A percentile compares a stretch with the other conserved stretches of the same genome.
phyloP scores from a whole-genome alignment of 148 eudicot species.

The Dianthus caryophyllus region DNA sequence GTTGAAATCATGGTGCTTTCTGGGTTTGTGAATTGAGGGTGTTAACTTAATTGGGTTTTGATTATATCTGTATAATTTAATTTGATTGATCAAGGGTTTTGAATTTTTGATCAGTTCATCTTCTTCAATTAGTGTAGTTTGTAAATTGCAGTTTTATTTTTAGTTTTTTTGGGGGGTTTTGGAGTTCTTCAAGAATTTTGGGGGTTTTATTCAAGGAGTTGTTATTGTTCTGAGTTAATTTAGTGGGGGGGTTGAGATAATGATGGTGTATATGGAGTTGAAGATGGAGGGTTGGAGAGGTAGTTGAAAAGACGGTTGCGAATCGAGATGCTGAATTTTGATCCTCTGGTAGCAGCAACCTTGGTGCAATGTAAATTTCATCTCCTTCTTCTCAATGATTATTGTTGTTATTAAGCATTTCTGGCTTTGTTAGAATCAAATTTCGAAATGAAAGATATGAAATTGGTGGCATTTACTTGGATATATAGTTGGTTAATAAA shows the following conservation, averaged over 20 bases:
- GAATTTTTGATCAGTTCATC: constrained; percentile 5
- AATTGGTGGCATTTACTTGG: neutral
- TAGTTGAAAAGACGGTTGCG: constrained; percentile 18
- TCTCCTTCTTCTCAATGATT: neutral
- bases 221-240: constrained; percentile 2
- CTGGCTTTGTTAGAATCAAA: neutral
- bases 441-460: constrained; percentile 2
- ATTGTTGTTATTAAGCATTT: neutral
- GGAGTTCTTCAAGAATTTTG: neutral
- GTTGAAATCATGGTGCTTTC: constrained; percentile 8
- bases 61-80: neutral
- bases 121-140: constrained; percentile 12
- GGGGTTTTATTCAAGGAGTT: constrained; percentile 5
- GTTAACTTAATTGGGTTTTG: neutral
- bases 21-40: constrained; percentile 17
- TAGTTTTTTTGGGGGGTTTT: too few relatives aligned
- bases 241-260: constrained; percentile 8
- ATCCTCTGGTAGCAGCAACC: constrained; percentile 21
- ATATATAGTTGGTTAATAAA: too few relatives aligned
- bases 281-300: constrained; percentile 25
- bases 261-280: constrained; percentile 22
- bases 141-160: neutral
- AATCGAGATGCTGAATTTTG: constrained; percentile 28
- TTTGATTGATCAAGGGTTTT: neutral
- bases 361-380: constrained; percentile 27